Evolutionary conservation across 768 basidiomycete genomes (phyloP), one percentile per base, ranked within the genome.

Genomic region (Hypsizygus marmoreus): DNA sequence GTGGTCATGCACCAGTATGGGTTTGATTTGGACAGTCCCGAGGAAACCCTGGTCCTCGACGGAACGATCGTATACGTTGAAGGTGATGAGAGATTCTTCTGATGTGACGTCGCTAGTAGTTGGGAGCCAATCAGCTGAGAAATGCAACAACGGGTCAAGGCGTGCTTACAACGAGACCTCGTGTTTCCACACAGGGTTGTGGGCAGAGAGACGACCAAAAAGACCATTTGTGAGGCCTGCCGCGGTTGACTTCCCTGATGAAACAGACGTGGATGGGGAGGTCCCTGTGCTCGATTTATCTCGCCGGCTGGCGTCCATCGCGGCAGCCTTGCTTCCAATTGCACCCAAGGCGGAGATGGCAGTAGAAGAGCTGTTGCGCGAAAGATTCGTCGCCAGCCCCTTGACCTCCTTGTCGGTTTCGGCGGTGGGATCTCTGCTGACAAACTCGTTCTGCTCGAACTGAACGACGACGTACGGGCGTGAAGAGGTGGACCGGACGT

Each of bases 361-460:
- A 43, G 69, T 82, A 17, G 79, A 80, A 3, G 86, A 82, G 24
- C 76, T 72, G 37, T 60, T 64, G 49, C 63, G 58, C 16, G 65
- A 65, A 31, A 80, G 77, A 53, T 77, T 82, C 30, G 77, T 83
- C 3, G 92, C 79, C 30, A 78, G 77, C 57, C 91, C 92, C 64
- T 86, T 91, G 67, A 91, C 88, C 68, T 92, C 90, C 74, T 90
- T 93, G 72, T 89, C 90, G 13, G 77, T 72, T 65, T 91, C 90
- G 54, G 83, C 81, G 19, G 86, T 89, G 20, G 93, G 91, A 65
- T 95, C 91, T 34, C 97, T 75, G 57, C 85, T 86, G 65, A 99
- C 86, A 62, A 97, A 99, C 69, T 99, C 97, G 77, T 93, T 97
- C 69, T 98, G 90, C 73, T 99, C 97, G 68, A 97, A 99, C 67